Evolutionary conservation across 306 rosid genomes (phyloP).

Genomic region (Rubus idaeus): DNA sequence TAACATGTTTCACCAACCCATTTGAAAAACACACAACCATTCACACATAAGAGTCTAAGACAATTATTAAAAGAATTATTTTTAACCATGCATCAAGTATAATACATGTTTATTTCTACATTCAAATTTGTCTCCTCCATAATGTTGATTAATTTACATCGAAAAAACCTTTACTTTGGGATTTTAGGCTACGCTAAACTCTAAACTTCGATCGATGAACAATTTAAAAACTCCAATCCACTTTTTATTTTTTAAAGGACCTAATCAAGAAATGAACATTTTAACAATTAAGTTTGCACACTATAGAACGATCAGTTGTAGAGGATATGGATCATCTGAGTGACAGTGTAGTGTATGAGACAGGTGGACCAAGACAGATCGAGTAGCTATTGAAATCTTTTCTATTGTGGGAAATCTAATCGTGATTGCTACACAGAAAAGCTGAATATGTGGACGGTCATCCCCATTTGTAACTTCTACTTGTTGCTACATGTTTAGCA

Average conservation of each 20-base stretch:
- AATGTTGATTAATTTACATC: not conserved
- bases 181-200: not conserved
- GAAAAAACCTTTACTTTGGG: not conserved
- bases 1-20: slow-evolving; percentile 30
- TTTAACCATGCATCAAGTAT: not conserved
- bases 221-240: not conserved
- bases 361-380: slow-evolving; percentile 32
- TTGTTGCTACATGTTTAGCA: slow-evolving; percentile 7
- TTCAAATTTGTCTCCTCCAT: not conserved
- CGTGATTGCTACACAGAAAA: slow-evolving; percentile 19
- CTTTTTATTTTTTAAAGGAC: not conserved
- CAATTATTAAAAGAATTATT: not conserved
- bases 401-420: slow-evolving; percentile 31
- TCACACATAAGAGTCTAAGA: slow-evolving; percentile 12
- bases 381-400: slow-evolving; percentile 29
- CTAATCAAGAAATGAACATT: not conserved
- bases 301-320: not conserved
- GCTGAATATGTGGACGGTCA: slow-evolving; percentile 32
- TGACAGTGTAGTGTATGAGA: not conserved
- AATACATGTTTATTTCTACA: not conserved
- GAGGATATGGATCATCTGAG: slow-evolving; percentile 9
- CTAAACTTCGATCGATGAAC: not conserved
- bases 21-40: not conserved
- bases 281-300: not conserved
- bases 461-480: slow-evolving; percentile 26